phyloP scores from a whole-genome alignment of 2,329 filamentous ascomycete species.

The Colletotrichum viniferum region DNA sequence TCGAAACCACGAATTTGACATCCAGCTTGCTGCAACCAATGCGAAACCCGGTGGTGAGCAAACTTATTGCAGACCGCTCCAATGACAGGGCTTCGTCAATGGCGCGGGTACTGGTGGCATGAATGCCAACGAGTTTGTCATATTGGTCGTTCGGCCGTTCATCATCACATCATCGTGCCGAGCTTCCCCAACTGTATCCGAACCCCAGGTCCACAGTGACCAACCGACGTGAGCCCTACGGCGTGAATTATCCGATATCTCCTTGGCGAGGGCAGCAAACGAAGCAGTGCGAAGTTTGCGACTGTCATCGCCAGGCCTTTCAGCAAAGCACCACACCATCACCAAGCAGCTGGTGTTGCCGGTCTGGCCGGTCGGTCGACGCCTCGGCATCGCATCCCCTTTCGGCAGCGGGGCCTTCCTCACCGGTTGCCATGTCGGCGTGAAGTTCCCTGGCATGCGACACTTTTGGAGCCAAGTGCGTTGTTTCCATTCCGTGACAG shows the following conservation, averaged over 20 bases:
- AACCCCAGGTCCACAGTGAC: not conserved
- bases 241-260: not conserved
- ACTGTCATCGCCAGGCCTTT: not conserved
- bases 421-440: not conserved
- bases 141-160: not conserved
- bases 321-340: not conserved
- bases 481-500: not conserved
- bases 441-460: not conserved
- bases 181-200: slow-evolving; percentile 2
- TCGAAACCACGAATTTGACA: not conserved
- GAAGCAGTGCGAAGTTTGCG: not conserved
- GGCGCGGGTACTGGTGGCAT: not conserved
- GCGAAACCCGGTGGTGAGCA: not conserved
- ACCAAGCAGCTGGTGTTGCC: not conserved
- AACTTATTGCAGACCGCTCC: not conserved
- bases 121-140: not conserved
- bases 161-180: slow-evolving; percentile 2
- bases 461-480: not conserved
- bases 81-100: not conserved
- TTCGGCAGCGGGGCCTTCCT: not conserved
- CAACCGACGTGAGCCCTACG: not conserved
- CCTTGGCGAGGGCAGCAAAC: not conserved
- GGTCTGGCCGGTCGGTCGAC: not conserved
- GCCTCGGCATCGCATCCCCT: not conserved
- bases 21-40: not conserved